These are phyloP conservation scores for Lathyrus sativus DNA, from an alignment of 306 rosid species.

Conservation along the genomic window DNA sequence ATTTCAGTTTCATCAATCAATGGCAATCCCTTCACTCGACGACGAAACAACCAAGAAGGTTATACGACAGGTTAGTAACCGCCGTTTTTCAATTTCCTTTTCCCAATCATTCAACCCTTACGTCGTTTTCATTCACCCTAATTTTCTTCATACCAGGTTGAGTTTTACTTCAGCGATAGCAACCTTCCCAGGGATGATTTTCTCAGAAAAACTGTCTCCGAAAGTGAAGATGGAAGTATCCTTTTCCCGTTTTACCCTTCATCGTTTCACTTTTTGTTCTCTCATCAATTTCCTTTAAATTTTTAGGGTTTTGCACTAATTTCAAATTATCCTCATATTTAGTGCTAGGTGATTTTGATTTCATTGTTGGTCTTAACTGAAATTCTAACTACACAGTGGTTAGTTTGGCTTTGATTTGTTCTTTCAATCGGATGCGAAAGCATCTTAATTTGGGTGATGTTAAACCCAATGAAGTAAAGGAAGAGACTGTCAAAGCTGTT, in stretches of 20 bases:
- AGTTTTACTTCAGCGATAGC: conserved; percentile 44
- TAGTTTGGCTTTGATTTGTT: too few relatives aligned
- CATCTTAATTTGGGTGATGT: too few relatives aligned
- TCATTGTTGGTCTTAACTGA: too few relatives aligned
- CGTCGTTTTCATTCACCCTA: background rate
- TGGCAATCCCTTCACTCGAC: conserved; percentile 63
- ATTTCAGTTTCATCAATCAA: conserved; percentile 17
- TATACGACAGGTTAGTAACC: conserved; percentile 63
- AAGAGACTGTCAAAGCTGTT: too few relatives aligned
- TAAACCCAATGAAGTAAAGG: too few relatives aligned
- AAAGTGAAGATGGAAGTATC: conserved; percentile 44
- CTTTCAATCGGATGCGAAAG: too few relatives aligned
- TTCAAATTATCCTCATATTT: too few relatives aligned
- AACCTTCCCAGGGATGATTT: conserved; percentile 36
- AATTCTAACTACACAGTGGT: too few relatives aligned
- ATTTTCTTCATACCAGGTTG: conserved; percentile 26
- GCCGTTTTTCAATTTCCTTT: background rate
- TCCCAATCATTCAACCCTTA: background rate
- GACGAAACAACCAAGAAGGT: conserved; percentile 80
- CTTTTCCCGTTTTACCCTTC: conserved; percentile 1
- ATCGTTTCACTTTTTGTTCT: background rate
- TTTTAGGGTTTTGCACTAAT: conserved; percentile 1
- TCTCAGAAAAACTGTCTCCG: conserved; percentile 25
- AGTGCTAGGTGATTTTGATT: too few relatives aligned
- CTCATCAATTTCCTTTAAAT: background rate